Evolutionary conservation across 2,329 filamentous ascomycete genomes (phyloP).

Genomic region (Penicillium sp.): DNA sequence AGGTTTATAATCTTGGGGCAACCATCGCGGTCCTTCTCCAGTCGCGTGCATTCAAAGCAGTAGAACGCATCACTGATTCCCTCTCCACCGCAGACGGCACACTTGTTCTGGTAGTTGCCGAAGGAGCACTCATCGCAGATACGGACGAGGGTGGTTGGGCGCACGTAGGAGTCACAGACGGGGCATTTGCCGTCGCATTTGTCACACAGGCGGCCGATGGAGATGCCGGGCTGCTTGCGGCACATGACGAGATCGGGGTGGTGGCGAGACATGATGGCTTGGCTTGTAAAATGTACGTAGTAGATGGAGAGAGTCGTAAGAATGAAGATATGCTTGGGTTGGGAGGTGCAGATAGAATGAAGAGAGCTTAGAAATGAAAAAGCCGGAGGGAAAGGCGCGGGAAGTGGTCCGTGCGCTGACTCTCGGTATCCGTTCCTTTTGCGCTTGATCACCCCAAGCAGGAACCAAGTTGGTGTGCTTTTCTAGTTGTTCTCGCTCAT

Average conservation of each 20-base stretch:
- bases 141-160: constrained; percentile 92
- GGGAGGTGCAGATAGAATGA: neutral
- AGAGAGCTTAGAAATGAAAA: neutral
- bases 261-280: constrained; percentile 77
- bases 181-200: constrained; percentile 99
- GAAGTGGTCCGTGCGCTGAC: neutral
- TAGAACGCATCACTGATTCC: constrained; percentile 98
- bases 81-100: constrained; percentile 96
- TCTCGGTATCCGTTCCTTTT: neutral
- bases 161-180: constrained; percentile 98
- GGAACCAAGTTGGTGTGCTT: neutral
- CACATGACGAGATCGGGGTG: constrained; percentile 99
- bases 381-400: neutral
- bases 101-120: constrained; percentile 99
- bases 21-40: constrained; percentile 96
- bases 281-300: neutral
- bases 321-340: neutral
- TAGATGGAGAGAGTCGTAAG: neutral
- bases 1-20: constrained; percentile 99
- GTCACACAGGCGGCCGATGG: constrained; percentile 97
- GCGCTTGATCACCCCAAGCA: neutral
- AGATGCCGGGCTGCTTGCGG: constrained; percentile 96
- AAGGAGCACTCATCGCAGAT: constrained; percentile 99
- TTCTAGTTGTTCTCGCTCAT: neutral
- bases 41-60: constrained; percentile 95